Conservation (phyloP, 805 yeast genomes). For the Suhomyces vadensis region DNA sequence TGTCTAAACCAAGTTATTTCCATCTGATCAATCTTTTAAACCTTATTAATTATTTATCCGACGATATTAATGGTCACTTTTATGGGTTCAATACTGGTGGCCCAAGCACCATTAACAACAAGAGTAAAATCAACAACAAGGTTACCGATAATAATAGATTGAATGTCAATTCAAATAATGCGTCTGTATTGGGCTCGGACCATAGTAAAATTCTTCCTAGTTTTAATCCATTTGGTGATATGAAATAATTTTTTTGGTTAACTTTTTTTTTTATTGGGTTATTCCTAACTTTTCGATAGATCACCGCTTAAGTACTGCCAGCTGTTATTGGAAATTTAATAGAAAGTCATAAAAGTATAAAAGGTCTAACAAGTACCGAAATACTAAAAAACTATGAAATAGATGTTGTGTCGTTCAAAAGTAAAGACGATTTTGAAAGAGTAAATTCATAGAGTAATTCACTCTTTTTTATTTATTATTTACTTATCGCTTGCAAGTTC, state of each 20-base stretch:
- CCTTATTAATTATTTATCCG: conserved; percentile 45
- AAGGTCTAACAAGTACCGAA: background rate
- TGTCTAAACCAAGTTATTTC: conserved; percentile 49
- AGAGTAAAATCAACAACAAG: background rate
- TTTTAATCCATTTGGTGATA: conserved; percentile 29
- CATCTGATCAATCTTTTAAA: conserved; percentile 52
- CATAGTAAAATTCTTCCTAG: conserved; percentile 21
- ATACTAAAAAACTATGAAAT: background rate
- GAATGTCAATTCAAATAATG: background rate
- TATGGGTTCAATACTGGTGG: conserved; percentile 36
- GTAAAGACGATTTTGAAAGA: too few species aligned
- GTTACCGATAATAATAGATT: background rate
- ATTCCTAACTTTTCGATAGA: background rate
- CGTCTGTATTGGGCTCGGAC: background rate
- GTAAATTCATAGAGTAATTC: too few species aligned
- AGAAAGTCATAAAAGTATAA: conserved; percentile 2
- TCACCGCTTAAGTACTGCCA: background rate
- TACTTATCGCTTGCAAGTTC: too few species aligned
- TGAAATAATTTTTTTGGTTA: background rate
- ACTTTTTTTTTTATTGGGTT: background rate
- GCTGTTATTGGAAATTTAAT: conserved; percentile 6
- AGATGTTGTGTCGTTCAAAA: too few species aligned
- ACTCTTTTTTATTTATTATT: too few species aligned
- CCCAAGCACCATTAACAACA: background rate
- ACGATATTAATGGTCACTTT: conserved; percentile 43